Evolutionary conservation across 192 early-diverging fungal species (phyloP), one percentile per base, ranked within the genome.

Genomic region (Podila horticola): DNA sequence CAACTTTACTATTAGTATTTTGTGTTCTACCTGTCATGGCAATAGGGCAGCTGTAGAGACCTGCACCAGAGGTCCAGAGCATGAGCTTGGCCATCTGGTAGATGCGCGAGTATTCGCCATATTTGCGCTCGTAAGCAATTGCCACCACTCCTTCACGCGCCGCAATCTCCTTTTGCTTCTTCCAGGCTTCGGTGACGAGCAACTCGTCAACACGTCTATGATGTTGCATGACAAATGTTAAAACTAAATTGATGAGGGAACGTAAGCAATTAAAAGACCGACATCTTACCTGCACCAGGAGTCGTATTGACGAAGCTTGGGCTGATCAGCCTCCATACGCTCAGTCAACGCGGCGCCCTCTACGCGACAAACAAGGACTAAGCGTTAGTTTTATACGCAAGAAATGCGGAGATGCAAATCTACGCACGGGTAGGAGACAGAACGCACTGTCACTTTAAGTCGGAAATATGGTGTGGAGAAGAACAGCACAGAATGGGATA

Each of bases 81-180:
- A 88, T 91, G 17, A 86, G 65, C 66, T 94, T 94, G 15, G 90
- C 89, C 76, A 92, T 91, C 75, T 94, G 91, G 45, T 87, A 85
- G 3, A 91, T 69, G 20, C 91, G 84, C 31, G 85, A 85, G 59
- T 84, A 84, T 22, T 89, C 79, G 3, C 73, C 84, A 30, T 82
- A 82, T 28, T 85, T 71, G 34, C 88, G 81, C 52, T 92, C 90
- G 67, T 91, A 94, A 8, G 82, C 91, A 50, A 88, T 91, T 8
- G 91, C 88, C 22, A 93, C 84, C 6, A 94, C 82, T 22, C 91
- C 93, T 64, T 94, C 89, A 28, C 79, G 79, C n/a, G 89, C 89
- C 1, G 90, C 83, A 34, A 91, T 77, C 19, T 79, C 83, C 33
- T 93, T 89, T 79, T 93, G 64, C 15, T 82, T 63, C 26, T 85